Evolutionary conservation across 2,329 filamentous ascomycete genomes (phyloP).

Genomic region (Diaporthe australafricana): DNA sequence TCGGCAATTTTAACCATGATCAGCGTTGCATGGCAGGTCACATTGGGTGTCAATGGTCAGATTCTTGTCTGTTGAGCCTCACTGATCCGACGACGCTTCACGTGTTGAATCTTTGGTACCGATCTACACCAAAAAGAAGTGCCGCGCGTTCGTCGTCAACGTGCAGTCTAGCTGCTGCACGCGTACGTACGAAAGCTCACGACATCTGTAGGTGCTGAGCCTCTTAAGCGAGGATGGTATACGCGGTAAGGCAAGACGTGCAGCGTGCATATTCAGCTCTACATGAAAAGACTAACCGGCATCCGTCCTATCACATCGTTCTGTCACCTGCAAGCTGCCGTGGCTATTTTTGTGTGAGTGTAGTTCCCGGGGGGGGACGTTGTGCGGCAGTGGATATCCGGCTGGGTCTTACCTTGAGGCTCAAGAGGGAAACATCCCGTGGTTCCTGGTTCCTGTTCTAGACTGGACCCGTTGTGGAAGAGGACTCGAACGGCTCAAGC

Average conservation of each 20-base stretch:
- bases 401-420: background rate
- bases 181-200: too few species aligned
- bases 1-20: background rate
- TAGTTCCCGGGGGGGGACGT: background rate
- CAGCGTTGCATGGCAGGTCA: background rate
- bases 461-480: background rate
- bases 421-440: background rate
- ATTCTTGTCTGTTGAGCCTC: background rate
- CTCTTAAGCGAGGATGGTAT: background rate
- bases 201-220: background rate
- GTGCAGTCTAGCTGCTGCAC: too few species aligned
- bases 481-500: conserved; percentile 7
- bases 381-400: background rate
- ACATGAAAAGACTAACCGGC: background rate
- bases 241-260: background rate
- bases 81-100: too few species aligned
- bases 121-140: too few species aligned
- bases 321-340: background rate
- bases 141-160: too few species aligned
- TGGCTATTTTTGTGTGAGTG: background rate
- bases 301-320: background rate
- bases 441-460: background rate
- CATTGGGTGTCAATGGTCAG: background rate
- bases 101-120: too few species aligned
- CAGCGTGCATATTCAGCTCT: background rate